Percentiles rank a stretch among this genome's conserved stretches.
Conservation (phyloP, 257 asterid species). For the Nicotiana obtusifolia region DNA sequence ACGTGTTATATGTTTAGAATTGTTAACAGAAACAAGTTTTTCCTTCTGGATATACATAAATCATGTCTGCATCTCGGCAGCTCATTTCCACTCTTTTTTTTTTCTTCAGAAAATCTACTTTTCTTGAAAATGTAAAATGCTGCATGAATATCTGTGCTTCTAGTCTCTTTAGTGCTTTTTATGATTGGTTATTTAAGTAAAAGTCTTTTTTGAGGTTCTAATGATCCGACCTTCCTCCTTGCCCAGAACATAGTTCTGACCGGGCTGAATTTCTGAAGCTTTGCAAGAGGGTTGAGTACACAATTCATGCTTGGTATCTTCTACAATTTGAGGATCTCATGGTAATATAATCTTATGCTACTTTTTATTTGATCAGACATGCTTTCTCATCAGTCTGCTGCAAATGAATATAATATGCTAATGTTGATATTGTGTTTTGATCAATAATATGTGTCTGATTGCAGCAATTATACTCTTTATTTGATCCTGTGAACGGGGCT, state of each 20-base stretch:
- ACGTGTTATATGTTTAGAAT: neutral
- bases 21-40: neutral
- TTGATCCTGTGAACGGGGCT: slow-evolving; percentile 85
- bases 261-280: slow-evolving; percentile 91
- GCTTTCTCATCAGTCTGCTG: neutral
- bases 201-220: slow-evolving; percentile 4
- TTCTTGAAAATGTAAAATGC: neutral
- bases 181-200: neutral
- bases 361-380: slow-evolving; percentile 7
- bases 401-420: neutral
- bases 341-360: slow-evolving; percentile 32
- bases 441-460: slow-evolving; percentile 16
- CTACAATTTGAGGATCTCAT: slow-evolving; percentile 98
- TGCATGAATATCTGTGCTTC: neutral
- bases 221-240: neutral
- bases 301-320: slow-evolving; percentile 94
- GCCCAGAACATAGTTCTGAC: slow-evolving; percentile 76
- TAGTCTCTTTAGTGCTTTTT: neutral
- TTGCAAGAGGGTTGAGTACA: slow-evolving; percentile 95
- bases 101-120: neutral
- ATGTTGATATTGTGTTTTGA: neutral
- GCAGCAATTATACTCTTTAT: slow-evolving; percentile 95
- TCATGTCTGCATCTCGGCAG: neutral
- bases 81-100: neutral
- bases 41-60: neutral